Conservation (phyloP, 2,329 filamentous ascomycete genomes). For the Cytospora paraplurivora region DNA sequence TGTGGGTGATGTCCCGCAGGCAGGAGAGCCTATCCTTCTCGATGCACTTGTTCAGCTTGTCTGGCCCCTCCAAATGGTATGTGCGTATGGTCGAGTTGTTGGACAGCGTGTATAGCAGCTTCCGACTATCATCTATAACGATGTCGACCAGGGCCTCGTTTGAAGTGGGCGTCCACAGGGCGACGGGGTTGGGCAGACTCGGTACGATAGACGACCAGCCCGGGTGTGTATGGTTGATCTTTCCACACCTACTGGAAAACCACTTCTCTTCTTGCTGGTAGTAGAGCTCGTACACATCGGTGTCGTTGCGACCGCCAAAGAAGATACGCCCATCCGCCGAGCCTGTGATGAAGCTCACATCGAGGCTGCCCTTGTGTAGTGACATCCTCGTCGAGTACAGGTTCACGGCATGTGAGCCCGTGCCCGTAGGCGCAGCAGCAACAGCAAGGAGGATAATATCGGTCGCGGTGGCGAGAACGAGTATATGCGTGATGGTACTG, state of each 20-base stretch:
- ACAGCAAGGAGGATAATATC: constrained; percentile 90
- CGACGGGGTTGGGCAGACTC: constrained; percentile 44
- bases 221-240: constrained; percentile 82
- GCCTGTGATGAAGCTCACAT: constrained; percentile 76
- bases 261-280: constrained; percentile 98
- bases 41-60: constrained; percentile 64
- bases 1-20: constrained; percentile 78
- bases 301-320: constrained; percentile 78
- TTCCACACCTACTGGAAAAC: constrained; percentile 87
- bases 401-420: constrained; percentile 71
- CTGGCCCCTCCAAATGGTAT: constrained; percentile 76
- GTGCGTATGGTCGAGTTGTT: constrained; percentile 86
- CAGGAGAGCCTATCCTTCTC: constrained; percentile 65
- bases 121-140: constrained; percentile 83
- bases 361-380: constrained; percentile 72
- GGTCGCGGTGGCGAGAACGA: constrained; percentile 83
- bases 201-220: constrained; percentile 69
- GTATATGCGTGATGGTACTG: constrained; percentile 78
- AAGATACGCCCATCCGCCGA: constrained; percentile 90
- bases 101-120: constrained; percentile 88
- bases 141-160: constrained; percentile 75
- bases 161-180: constrained; percentile 53
- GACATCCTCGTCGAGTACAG: constrained; percentile 90
- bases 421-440: constrained; percentile 64
- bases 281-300: constrained; percentile 89